Evolutionary conservation across 2,329 filamentous ascomycete genomes (phyloP).

Genomic region (Colletotrichum somersetense): DNA sequence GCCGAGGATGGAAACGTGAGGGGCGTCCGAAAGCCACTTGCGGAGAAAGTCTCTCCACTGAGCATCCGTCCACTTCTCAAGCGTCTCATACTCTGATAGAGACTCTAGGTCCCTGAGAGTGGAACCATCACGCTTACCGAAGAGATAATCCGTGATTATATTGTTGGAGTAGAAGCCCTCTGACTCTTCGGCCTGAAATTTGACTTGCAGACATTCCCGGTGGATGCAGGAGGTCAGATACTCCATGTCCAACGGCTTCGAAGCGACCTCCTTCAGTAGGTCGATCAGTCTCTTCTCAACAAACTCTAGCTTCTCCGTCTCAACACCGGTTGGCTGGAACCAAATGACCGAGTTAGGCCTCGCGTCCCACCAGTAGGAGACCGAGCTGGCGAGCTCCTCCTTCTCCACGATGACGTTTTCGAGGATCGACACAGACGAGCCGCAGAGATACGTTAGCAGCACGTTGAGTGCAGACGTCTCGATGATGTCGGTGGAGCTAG

Average conservation of each 20-base stretch:
- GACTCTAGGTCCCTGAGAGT: conserved; percentile 72
- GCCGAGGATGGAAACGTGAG: conserved; percentile 89
- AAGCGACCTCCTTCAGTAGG: conserved; percentile 83
- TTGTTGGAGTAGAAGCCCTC: conserved; percentile 85
- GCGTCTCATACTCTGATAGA: conserved; percentile 71
- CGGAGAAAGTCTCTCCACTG: conserved; percentile 87
- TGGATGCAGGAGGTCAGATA: conserved; percentile 91
- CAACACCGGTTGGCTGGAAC: conserved; percentile 88
- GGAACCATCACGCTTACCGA: conserved; percentile 86
- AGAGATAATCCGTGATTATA: conserved; percentile 93
- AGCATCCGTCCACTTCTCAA: conserved; percentile 84
- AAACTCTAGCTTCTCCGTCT: conserved; percentile 83
- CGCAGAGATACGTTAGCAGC: conserved; percentile 87
- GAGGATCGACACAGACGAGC: conserved; percentile 91
- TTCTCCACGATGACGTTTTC: conserved; percentile 94
- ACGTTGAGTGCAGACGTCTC: conserved; percentile 81
- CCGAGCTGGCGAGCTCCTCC: conserved; percentile 89
- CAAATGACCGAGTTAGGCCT: conserved; percentile 87
- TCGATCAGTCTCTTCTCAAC: conserved; percentile 90
- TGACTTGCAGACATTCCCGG: conserved; percentile 83
- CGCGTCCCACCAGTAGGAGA: conserved; percentile 83
- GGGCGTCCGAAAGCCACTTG: conserved; percentile 86
- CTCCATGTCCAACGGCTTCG: conserved; percentile 85
- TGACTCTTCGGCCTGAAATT: conserved; percentile 85
- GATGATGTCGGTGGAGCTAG: conserved; percentile 78